Percentiles rank a stretch among this genome's conserved stretches.
Evolutionary conservation across 2,329 filamentous ascomycete species (phyloP).

Genomic region (Fusarium nematophilum): DNA sequence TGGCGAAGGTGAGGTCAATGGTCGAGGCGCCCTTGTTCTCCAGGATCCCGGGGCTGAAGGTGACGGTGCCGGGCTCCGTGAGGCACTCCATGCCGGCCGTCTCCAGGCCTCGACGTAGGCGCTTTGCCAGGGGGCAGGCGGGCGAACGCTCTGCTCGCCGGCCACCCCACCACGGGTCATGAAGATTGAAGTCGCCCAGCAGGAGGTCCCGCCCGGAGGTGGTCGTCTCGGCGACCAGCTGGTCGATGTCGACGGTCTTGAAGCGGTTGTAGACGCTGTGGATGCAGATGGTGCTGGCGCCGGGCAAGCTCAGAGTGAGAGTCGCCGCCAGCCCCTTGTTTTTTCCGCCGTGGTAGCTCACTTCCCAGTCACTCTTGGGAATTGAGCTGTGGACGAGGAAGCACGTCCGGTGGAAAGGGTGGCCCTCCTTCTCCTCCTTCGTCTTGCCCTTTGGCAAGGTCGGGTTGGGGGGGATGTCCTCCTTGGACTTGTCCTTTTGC

Average conservation of each 20-base stretch:
- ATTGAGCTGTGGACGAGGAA: too few relatives aligned
- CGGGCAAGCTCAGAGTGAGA: not conserved
- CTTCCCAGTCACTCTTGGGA: too few relatives aligned
- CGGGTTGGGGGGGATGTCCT: too few relatives aligned
- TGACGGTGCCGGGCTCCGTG: not conserved
- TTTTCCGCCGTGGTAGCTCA: too few relatives aligned
- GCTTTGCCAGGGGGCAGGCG: not conserved
- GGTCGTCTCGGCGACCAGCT: not conserved
- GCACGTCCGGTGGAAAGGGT: too few relatives aligned
- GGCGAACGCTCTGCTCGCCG: not conserved
- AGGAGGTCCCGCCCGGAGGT: not conserved
- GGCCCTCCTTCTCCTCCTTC: too few relatives aligned
- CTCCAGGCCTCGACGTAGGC: not conserved
- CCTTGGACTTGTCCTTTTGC: too few relatives aligned
- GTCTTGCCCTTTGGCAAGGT: too few relatives aligned
- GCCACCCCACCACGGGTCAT: conserved; percentile 5
- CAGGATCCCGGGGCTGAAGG: not conserved
- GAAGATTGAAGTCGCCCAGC: conserved; percentile 16
- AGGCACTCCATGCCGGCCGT: not conserved
- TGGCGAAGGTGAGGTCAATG: conserved; percentile 17
- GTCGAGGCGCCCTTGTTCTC: not conserved
- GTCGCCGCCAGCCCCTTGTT: conserved; percentile 3
- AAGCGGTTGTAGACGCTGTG: conserved; percentile 13
- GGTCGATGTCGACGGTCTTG: not conserved
- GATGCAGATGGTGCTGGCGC: not conserved